A percentile compares a stretch with the other conserved stretches of the same genome.
Evolutionary conservation across 2,329 filamentous ascomycete genomes (phyloP).

Genomic region (Fusarium hainanense): DNA sequence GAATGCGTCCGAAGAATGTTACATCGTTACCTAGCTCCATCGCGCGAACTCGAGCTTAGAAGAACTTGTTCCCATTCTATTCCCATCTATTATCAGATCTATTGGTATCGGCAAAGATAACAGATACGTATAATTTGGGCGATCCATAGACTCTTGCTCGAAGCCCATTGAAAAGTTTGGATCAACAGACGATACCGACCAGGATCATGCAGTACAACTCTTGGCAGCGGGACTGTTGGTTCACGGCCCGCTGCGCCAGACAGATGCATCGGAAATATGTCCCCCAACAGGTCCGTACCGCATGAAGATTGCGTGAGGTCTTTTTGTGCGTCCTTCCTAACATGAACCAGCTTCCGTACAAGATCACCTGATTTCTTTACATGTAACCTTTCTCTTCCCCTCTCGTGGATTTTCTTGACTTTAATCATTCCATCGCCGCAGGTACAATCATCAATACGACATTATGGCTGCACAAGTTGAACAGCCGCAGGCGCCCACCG

Average conservation of each 20-base stretch:
- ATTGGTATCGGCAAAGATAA: too few relatives aligned
- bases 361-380: neutral
- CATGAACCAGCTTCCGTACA: neutral
- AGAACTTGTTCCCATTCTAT: neutral
- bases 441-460: fast-evolving
- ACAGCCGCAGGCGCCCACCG: neutral
- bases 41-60: fast-evolving
- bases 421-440: neutral
- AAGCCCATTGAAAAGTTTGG: too few relatives aligned
- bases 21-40: neutral
- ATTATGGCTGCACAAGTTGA: neutral
- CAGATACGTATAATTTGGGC: too few relatives aligned
- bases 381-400: neutral
- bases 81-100: too few relatives aligned
- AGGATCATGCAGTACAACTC: neutral
- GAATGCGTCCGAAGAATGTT: neutral
- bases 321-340: neutral
- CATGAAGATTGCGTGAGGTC: neutral
- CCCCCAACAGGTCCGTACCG: neutral
- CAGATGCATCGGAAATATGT: slow-evolving; percentile 4
- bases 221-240: slow-evolving; percentile 7
- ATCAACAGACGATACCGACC: too few relatives aligned
- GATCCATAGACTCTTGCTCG: too few relatives aligned
- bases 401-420: neutral
- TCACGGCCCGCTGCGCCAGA: neutral